phyloP scores from a whole-genome alignment of 371 early-diverging fungal genomes.

The Synchytrium microbalum region DNA sequence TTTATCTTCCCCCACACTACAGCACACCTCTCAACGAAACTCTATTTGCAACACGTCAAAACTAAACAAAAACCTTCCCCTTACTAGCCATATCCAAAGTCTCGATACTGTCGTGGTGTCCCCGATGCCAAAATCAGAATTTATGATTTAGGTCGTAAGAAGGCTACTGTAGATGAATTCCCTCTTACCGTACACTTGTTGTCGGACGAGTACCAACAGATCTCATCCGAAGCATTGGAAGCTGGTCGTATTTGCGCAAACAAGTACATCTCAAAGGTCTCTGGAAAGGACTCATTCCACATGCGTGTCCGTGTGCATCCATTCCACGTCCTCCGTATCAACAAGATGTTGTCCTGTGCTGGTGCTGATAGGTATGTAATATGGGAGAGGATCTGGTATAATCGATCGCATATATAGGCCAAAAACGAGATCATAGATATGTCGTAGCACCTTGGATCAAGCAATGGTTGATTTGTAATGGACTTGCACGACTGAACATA shows the following conservation, averaged over 20 bases:
- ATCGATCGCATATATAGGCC: neutral
- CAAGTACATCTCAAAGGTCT: constrained; percentile 98
- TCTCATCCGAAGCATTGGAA: constrained; percentile 99
- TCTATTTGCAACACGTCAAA: too few species aligned
- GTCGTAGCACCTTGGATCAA: too few species aligned
- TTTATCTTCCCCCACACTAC: too few species aligned
- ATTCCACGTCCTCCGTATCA: constrained; percentile 99
- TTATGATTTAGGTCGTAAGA: constrained; percentile 98
- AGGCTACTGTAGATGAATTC: constrained; percentile 98
- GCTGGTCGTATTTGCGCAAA: constrained; percentile 99
- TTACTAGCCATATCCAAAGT: constrained; percentile 98
- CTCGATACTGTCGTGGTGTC: constrained; percentile 99
- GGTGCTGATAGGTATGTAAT: constrained; percentile 87
- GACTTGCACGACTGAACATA: too few species aligned
- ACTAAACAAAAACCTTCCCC: too few species aligned
- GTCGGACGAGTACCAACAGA: constrained; percentile 98
- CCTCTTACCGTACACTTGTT: constrained; percentile 95
- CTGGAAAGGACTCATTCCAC: constrained; percentile 99
- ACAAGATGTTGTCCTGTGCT: constrained; percentile 99
- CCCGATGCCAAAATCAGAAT: constrained; percentile 95
- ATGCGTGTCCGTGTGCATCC: constrained; percentile 99
- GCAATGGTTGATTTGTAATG: too few species aligned
- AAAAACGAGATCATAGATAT: neutral
- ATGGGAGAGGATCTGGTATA: neutral
- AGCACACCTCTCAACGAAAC: too few species aligned